Base-by-base conservation (phyloP, 768 basidiomycete genomes). In the Rhodocollybia butyracea region DNA sequence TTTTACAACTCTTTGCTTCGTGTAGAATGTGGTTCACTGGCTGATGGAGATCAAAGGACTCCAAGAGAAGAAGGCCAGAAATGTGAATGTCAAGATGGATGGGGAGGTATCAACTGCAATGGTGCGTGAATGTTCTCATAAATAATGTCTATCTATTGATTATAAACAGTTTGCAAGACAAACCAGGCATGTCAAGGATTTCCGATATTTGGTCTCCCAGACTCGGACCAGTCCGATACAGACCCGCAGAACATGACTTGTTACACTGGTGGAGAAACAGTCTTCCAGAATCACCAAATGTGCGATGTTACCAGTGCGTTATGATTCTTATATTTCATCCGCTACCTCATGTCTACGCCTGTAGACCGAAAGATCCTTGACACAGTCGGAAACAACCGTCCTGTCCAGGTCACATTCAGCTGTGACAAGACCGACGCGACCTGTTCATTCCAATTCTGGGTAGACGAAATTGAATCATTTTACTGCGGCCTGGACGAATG, bases 401-500 rank as follows among this genome's bases (percentile, higher is more conserved):
- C 92, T 19, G 95, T 96, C 0, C 95, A 98, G 68, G 95, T 98
- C 2, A 98, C 97, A 0, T 99, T 99, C 70, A 88, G 89, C 60
- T 99, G 97, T 73, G 85, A 91, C 56, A 80, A 73, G 19, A 57
- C 66, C 1, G 73, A 78, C 12, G 72, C 73, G 3, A 82, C 83
- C 1, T 99, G 97, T 67, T 83, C 85, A 22, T 99, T 99, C 79
- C 95, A 99, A 70, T 99, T 99, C 74, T 99, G 97, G 97, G 92
- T 94, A 8, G 94, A 89, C 5, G 78, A 90, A 62, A 81, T 93
- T 54, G 96, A 99, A 68, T 95, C 93, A 0, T 98, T 99, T 71
- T 98, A 97, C 71, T 99, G 97, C 70, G 83, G 83, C 10, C 78
- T 99, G 52, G 78, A 89, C 40, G 67, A 80, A 17, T 98, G 97